Evolutionary conservation across 225 moss, liverwort and hornwort species (phyloP).

Genomic region (Lunularia cruciata): DNA sequence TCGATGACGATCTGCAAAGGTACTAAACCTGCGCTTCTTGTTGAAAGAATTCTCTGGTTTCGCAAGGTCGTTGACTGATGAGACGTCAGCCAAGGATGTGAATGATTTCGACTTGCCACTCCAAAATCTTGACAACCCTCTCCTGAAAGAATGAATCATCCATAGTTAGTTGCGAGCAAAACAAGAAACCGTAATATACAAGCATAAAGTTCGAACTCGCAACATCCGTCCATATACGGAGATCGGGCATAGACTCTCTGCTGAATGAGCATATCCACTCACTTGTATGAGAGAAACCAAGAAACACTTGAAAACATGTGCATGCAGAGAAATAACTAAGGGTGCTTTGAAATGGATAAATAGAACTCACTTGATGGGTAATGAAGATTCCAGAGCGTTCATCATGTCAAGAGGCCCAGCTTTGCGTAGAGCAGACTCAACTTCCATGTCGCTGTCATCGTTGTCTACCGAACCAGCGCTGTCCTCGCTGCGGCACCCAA

Average conservation of each 20-base stretch:
- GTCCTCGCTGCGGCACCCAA: constrained; percentile 74
- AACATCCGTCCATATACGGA: too few relatives aligned
- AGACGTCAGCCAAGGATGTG: constrained; percentile 63
- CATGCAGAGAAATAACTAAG: not conserved
- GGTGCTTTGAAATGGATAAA: too few relatives aligned
- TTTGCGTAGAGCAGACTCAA: constrained; percentile 59
- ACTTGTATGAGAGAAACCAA: not conserved
- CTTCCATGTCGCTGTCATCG: constrained; percentile 70
- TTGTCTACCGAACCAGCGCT: constrained; percentile 52
- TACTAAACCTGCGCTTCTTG: constrained; percentile 63
- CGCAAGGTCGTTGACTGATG: constrained; percentile 60
- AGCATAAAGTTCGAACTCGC: too few relatives aligned
- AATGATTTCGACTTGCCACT: constrained; percentile 85
- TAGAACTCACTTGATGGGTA: constrained; percentile 79
- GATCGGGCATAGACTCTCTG: too few relatives aligned
- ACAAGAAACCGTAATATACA: not conserved
- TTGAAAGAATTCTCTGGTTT: constrained; percentile 81
- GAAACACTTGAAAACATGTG: not conserved
- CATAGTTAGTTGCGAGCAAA: not conserved
- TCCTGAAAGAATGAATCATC: constrained; percentile 43
- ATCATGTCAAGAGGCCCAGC: constrained; percentile 67
- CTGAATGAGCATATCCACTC: too few relatives aligned
- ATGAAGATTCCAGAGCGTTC: constrained; percentile 63
- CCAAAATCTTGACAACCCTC: constrained; percentile 79
- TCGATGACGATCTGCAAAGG: constrained; percentile 57